Conservation (phyloP, 1,284 basidiomycete species). For the Boletus subluridellus region DNA sequence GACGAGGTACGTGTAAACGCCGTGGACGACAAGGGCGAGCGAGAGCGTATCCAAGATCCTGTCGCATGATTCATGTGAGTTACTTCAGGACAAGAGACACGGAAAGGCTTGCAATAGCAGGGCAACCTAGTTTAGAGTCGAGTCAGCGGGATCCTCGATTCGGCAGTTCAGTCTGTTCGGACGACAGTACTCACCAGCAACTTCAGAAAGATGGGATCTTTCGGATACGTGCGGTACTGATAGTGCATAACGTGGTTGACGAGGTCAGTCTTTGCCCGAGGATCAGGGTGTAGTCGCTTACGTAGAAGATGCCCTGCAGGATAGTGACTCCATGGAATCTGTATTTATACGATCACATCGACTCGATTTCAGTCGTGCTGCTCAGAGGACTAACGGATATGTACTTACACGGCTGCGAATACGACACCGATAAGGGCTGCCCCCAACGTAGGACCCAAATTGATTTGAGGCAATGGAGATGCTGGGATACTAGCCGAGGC, state of each 20-base stretch:
- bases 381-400: neutral
- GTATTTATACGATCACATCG: neutral
- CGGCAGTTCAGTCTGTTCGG: neutral
- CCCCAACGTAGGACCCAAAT: too few relatives aligned
- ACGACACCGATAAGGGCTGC: too few relatives aligned
- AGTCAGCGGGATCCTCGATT: neutral
- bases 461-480: too few relatives aligned
- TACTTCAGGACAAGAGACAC: neutral
- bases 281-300: neutral
- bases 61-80: neutral
- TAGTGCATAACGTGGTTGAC: neutral
- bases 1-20: neutral
- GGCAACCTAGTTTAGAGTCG: neutral
- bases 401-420: neutral
- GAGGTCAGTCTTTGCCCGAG: neutral
- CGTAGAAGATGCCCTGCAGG: neutral
- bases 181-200: neutral
- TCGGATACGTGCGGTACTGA: constrained; percentile 2
- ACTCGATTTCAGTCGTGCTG: neutral
- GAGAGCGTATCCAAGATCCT: neutral
- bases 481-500: too few relatives aligned
- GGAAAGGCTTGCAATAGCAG: neutral
- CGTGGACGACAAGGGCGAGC: neutral
- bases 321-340: neutral
- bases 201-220: neutral